phyloP scores from a whole-genome alignment of 352 stramenopile genomes.

The Nothophytophthora sp. region DNA sequence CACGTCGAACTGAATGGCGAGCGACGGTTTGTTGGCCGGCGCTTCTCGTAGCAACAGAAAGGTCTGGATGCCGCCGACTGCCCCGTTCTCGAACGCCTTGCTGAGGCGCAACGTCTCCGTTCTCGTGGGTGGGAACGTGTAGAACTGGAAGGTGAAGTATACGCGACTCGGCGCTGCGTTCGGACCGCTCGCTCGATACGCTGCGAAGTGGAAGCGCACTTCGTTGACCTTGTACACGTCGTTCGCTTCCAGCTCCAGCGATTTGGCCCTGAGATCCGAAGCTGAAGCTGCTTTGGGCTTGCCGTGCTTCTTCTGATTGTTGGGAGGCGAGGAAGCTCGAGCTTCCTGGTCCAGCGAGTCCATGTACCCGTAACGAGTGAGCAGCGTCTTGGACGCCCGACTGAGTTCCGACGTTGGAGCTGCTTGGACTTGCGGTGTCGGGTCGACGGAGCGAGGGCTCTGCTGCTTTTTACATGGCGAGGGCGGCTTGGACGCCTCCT shows the following conservation, averaged over 20 bases:
- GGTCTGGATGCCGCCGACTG: slow-evolving; percentile 32
- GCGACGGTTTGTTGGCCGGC: slow-evolving; percentile 57
- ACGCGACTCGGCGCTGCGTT: slow-evolving; percentile 36
- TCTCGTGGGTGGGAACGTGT: slow-evolving; percentile 84
- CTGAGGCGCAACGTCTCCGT: slow-evolving; percentile 82
- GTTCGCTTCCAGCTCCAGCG: slow-evolving; percentile 67
- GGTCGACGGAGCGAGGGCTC: not conserved
- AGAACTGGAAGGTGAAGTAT: slow-evolving; percentile 95
- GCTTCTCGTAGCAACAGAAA: slow-evolving; percentile 70
- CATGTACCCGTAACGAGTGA: slow-evolving; percentile 85
- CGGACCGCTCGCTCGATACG: slow-evolving; percentile 46
- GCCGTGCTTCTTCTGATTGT: slow-evolving; percentile 17
- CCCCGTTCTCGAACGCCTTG: slow-evolving; percentile 45
- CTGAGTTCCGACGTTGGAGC: slow-evolving; percentile 59
- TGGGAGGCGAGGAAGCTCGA: slow-evolving; percentile 14
- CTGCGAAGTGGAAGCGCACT: slow-evolving; percentile 91
- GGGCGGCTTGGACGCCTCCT: slow-evolving; percentile 12
- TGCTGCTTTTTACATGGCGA: slow-evolving; percentile 35
- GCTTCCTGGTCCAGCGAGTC: slow-evolving; percentile 46
- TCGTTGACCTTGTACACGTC: slow-evolving; percentile 85
- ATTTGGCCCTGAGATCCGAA: slow-evolving; percentile 26
- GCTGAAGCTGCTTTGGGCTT: slow-evolving; percentile 7
- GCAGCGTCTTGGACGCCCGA: slow-evolving; percentile 80
- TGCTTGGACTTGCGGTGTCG: slow-evolving; percentile 8
- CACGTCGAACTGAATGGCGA: slow-evolving; percentile 78